These are phyloP conservation scores for Kwoniella dejecticola DNA, from an alignment of 768 basidiomycete species.

Conservation along the genomic window DNA sequence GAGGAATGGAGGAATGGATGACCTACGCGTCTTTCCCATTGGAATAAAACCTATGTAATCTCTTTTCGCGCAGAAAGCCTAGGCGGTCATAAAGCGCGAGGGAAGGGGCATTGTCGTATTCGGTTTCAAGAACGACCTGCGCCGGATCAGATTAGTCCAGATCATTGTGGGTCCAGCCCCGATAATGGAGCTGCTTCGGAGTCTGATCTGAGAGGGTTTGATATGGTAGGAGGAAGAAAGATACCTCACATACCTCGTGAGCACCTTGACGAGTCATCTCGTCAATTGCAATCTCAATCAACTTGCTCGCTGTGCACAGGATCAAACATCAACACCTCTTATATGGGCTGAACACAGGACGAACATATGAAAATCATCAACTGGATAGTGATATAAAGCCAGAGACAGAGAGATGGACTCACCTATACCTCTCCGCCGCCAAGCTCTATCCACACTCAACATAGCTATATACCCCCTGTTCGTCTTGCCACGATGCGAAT, in stretches of 20 bases:
- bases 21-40: constrained; percentile 90
- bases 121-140: constrained; percentile 92
- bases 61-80: constrained; percentile 94
- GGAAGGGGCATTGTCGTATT: constrained; percentile 86
- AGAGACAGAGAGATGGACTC: constrained; percentile 52
- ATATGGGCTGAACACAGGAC: no score
- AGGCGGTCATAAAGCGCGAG: constrained; percentile 85
- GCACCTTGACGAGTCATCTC: constrained; percentile 81
- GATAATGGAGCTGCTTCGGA: no score
- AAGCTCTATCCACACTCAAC: constrained; percentile 83
- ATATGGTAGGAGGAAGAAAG: no score
- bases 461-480: constrained; percentile 97
- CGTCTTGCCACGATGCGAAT: constrained; percentile 68
- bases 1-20: not conserved
- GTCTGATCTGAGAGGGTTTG: no score
- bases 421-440: constrained; percentile 92
- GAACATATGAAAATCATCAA: no score
- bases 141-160: no score
- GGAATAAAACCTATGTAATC: constrained; percentile 90
- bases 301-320: constrained; percentile 77
- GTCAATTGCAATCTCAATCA: constrained; percentile 79
- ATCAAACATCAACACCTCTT: constrained; percentile 25
- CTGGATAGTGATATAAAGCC: no score
- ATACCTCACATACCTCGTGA: constrained; percentile 68
- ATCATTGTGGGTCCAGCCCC: no score